A percentile compares a stretch with the other conserved stretches of the same genome.
Conservation (phyloP, 495 filamentous ascomycete genomes). For the Rhypophila decipiens region DNA sequence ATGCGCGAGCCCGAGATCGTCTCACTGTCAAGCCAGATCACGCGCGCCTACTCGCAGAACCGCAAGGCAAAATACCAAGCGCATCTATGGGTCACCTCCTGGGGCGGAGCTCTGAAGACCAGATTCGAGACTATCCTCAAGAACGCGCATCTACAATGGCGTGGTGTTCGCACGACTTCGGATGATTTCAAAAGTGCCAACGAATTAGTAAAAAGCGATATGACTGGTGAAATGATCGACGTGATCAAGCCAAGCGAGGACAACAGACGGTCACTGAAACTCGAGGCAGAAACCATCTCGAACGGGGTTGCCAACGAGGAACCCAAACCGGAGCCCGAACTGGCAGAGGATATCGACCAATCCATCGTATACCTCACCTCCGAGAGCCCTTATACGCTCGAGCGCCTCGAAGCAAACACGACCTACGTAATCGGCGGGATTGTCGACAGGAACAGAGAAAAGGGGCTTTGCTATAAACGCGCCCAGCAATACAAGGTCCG, state of each 20-base stretch:
- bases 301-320: conserved; percentile 22
- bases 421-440: conserved; percentile 92
- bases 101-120: conserved; percentile 65
- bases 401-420: conserved; percentile 71
- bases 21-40: conserved; percentile 76
- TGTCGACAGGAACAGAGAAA: conserved; percentile 92
- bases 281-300: neutral
- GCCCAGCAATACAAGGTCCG: conserved; percentile 68
- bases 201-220: conserved; percentile 48
- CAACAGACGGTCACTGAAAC: conserved; percentile 20
- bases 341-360: conserved; percentile 29
- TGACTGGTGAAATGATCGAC: conserved; percentile 50
- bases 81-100: conserved; percentile 69
- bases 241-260: conserved; percentile 41
- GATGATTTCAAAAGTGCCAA: conserved; percentile 62
- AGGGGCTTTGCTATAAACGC: conserved; percentile 83
- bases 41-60: conserved; percentile 84
- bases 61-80: conserved; percentile 54
- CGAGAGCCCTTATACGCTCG: conserved; percentile 76
- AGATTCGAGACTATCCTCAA: conserved; percentile 69
- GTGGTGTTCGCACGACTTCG: conserved; percentile 60
- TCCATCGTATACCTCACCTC: conserved; percentile 77
- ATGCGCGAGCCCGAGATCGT: conserved; percentile 81
- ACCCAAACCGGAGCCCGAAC: neutral
- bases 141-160: conserved; percentile 71